Percentiles rank a stretch among this genome's conserved stretches.
Conservation (phyloP, 1,139 yeast species). For the Zygosaccharomyces pseudobailii region DNA sequence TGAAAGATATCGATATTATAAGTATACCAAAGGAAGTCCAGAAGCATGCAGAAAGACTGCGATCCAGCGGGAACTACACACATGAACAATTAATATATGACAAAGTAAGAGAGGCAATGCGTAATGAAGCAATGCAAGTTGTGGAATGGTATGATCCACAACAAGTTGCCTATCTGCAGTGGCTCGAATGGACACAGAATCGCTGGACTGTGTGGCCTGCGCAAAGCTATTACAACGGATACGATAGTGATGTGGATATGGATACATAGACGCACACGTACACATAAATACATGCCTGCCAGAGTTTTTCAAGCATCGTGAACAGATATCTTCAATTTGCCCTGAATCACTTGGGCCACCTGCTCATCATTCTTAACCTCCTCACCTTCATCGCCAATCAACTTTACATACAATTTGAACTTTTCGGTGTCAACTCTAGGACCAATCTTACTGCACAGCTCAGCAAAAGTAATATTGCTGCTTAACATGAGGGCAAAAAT, state of each 20-base stretch:
- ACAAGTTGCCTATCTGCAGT: constrained; percentile 16
- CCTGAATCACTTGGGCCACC: constrained; percentile 31
- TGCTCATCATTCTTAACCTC: constrained; percentile 36
- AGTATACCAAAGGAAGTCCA: constrained; percentile 2
- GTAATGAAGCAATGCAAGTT: constrained; percentile 23
- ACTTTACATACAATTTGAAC: constrained; percentile 35
- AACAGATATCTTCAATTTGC: constrained; percentile 36
- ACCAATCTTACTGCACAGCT: constrained; percentile 57
- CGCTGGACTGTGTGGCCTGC: neutral
- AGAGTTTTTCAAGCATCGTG: constrained; percentile 20
- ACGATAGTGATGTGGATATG: constrained; percentile 20
- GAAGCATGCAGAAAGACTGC: neutral
- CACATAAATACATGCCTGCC: neutral
- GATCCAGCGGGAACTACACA: neutral
- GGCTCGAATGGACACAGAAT: constrained; percentile 26
- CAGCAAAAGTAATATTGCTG: constrained; percentile 52
- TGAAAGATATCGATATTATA: neutral
- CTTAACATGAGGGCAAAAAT: constrained; percentile 83
- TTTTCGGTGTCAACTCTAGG: constrained; percentile 50
- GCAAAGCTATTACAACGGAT: constrained; percentile 1
- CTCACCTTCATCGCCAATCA: constrained; percentile 28
- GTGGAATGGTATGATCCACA: constrained; percentile 28
- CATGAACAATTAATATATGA: constrained; percentile 13
- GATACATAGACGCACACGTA: constrained; percentile 7
- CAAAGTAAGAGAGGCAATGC: constrained; percentile 20